These are phyloP conservation scores for Leptodontidium sp. DNA, from an alignment of 2,329 filamentous ascomycete genomes.

Conservation along the genomic window DNA sequence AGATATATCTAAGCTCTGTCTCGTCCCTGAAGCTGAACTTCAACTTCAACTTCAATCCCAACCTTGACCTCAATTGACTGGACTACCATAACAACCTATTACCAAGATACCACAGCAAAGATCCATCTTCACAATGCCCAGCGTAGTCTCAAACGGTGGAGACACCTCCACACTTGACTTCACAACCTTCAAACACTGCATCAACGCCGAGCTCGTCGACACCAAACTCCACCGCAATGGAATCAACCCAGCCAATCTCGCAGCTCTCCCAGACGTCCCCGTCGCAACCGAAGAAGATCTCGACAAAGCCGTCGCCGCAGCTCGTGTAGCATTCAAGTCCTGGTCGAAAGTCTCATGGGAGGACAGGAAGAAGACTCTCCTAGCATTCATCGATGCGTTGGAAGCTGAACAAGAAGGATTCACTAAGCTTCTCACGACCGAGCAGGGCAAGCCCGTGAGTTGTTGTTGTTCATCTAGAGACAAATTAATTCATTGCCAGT, in stretches of 20 bases:
- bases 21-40: no score
- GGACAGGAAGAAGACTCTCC: slow-evolving; percentile 54
- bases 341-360: slow-evolving; percentile 56
- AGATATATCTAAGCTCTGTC: no score
- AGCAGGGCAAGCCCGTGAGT: slow-evolving; percentile 60
- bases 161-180: slow-evolving; percentile 9
- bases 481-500: background rate
- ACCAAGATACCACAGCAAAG: background rate
- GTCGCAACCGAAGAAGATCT: slow-evolving; percentile 42
- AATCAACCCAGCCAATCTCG: slow-evolving; percentile 37
- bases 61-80: no score
- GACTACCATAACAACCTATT: no score
- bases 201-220: slow-evolving; percentile 2
- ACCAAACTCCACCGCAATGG: slow-evolving; percentile 28
- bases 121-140: background rate
- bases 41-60: no score
- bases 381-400: slow-evolving; percentile 26
- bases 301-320: slow-evolving; percentile 44
- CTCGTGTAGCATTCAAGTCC: slow-evolving; percentile 54
- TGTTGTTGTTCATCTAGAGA: background rate
- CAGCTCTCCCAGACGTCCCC: slow-evolving; percentile 48
- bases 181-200: slow-evolving; percentile 12
- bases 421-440: slow-evolving; percentile 54
- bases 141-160: background rate
- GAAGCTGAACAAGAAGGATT: slow-evolving; percentile 51